Evolutionary conservation across 768 basidiomycete genomes (phyloP).

Genomic region (Suillus clintonianus): DNA sequence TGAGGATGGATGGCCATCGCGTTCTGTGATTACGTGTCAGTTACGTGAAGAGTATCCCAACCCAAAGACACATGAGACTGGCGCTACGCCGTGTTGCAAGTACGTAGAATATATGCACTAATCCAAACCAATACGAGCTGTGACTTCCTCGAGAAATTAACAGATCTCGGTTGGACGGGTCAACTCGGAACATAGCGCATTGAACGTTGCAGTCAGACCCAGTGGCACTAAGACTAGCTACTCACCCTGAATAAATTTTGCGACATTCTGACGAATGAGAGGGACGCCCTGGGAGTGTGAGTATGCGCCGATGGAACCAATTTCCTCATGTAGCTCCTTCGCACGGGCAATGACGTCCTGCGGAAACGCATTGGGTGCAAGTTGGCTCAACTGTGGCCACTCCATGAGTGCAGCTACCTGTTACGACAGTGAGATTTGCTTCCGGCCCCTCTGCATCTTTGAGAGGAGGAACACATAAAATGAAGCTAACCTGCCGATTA

Average conservation of each 20-base stretch:
- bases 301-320: slow-evolving; percentile 94
- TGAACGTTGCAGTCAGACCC: not conserved
- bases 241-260: slow-evolving; percentile 85
- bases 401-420: slow-evolving; percentile 91
- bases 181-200: not conserved
- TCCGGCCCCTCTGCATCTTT: not conserved
- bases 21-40: slow-evolving; percentile 49
- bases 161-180: not conserved
- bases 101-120: not conserved
- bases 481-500: slow-evolving; percentile 74
- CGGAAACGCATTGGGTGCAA: slow-evolving; percentile 81
- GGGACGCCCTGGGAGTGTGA: slow-evolving; percentile 94
- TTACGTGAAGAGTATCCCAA: not conserved
- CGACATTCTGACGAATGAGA: slow-evolving; percentile 83
- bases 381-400: slow-evolving; percentile 80
- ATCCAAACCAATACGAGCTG: not conserved
- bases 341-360: slow-evolving; percentile 84
- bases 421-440: slow-evolving; percentile 8
- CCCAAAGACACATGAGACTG: not conserved
- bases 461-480: not conserved
- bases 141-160: not conserved
- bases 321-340: slow-evolving; percentile 75
- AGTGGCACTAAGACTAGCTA: slow-evolving; percentile 2
- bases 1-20: slow-evolving; percentile 85
- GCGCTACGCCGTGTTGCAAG: not conserved